phyloP scores from a whole-genome alignment of 2,329 filamentous ascomycete genomes.

The Aspergillus caelatus region DNA sequence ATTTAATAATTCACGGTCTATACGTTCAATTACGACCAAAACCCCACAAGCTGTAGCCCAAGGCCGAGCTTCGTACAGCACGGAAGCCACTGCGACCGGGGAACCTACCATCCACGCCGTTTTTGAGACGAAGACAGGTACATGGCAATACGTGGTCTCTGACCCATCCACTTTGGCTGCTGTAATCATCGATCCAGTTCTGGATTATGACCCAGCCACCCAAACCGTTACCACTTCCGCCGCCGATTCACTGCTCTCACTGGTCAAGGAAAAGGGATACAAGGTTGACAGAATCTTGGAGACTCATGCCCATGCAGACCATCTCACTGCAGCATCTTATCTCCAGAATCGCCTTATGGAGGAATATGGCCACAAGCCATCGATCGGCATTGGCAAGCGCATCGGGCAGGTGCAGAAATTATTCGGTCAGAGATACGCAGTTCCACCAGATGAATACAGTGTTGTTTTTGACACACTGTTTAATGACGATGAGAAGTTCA shows the following conservation, averaged over 20 bases:
- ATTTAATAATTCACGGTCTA: not conserved
- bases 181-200: constrained; percentile 64
- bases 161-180: constrained; percentile 54
- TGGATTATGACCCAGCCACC: constrained; percentile 57
- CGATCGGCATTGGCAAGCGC: constrained; percentile 60
- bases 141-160: constrained; percentile 65
- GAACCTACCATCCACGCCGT: constrained; percentile 33
- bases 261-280: constrained; percentile 52
- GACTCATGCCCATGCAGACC: constrained; percentile 58
- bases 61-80: not conserved
- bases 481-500: constrained; percentile 59
- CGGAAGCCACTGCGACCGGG: not conserved
- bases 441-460: constrained; percentile 49
- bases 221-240: constrained; percentile 52
- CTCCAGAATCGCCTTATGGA: constrained; percentile 52
- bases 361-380: constrained; percentile 42
- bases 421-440: constrained; percentile 56
- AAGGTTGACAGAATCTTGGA: constrained; percentile 59
- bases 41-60: not conserved
- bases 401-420: constrained; percentile 57
- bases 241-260: constrained; percentile 56
- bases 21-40: not conserved
- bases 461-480: constrained; percentile 58
- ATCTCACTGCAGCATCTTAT: constrained; percentile 62
- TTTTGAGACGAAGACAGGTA: constrained; percentile 50